Percentiles rank a stretch among this genome's conserved stretches.
phyloP scores from a whole-genome alignment of 176 grass and related monocot species.

The Phoenix roebelenii region DNA sequence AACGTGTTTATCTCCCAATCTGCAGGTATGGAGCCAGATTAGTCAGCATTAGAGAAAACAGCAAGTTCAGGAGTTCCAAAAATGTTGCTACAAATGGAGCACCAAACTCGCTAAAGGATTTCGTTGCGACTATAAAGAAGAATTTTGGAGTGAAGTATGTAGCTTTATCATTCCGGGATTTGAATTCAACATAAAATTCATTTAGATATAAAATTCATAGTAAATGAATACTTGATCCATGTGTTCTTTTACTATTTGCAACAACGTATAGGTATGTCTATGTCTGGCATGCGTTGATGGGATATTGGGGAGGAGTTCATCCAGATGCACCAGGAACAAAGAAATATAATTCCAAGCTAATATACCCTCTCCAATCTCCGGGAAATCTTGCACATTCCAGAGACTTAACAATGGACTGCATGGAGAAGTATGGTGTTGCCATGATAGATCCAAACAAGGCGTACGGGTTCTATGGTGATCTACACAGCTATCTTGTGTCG shows the following conservation, averaged over 20 bases:
- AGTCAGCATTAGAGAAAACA: conserved; percentile 24
- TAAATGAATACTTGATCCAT: too few relatives aligned
- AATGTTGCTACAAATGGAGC: background rate
- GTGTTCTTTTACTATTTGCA: too few relatives aligned
- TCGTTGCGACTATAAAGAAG: conserved; percentile 12
- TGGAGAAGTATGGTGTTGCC: conserved; percentile 24
- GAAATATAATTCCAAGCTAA: conserved; percentile 22
- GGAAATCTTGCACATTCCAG: conserved; percentile 21
- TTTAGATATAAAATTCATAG: too few relatives aligned
- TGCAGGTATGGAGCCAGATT: conserved; percentile 23
- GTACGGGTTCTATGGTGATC: conserved; percentile 20
- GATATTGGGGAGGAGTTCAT: conserved; percentile 27
- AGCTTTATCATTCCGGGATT: background rate
- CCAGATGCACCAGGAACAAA: conserved; percentile 16
- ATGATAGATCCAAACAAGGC: conserved; percentile 12
- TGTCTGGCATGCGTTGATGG: conserved; percentile 23
- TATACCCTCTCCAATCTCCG: conserved; percentile 21
- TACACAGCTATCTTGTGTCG: conserved; percentile 21
- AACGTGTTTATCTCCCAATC: too few relatives aligned
- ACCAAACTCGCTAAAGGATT: conserved; percentile 14
- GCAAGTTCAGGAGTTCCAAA: conserved; percentile 9
- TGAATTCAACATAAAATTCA: too few relatives aligned
- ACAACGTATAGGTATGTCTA: conserved; percentile 19
- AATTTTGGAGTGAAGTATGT: conserved; percentile 15
- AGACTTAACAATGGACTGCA: conserved; percentile 25